These are phyloP conservation scores for Ligustrum vulgare DNA, from an alignment of 257 asterid species.

Conservation along the genomic window DNA sequence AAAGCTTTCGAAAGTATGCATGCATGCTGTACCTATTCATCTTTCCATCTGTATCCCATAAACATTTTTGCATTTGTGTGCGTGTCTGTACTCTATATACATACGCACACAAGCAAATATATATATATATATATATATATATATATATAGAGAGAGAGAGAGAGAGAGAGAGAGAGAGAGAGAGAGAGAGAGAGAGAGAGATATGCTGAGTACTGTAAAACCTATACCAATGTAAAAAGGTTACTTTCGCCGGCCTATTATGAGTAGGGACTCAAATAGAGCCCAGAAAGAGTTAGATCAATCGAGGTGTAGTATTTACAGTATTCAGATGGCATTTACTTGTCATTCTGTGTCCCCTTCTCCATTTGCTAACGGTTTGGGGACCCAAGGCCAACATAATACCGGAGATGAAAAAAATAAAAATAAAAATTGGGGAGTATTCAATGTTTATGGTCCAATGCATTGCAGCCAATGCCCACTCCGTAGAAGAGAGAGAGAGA, in stretches of 20 bases:
- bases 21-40: not conserved
- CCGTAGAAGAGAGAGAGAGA: not conserved
- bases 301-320: not conserved
- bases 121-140: no score
- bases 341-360: conserved; percentile 27
- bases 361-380: conserved; percentile 26
- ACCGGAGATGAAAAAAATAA: not conserved
- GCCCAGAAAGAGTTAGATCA: not conserved
- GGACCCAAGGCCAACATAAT: not conserved
- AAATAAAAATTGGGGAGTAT: no score
- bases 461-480: conserved; percentile 1
- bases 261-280: conserved; percentile 9
- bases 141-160: no score
- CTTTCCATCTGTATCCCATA: not conserved
- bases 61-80: not conserved
- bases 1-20: not conserved
- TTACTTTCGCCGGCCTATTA: not conserved
- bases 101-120: not conserved
- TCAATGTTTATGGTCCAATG: not conserved
- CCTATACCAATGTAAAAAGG: conserved; percentile 4
- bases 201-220: not conserved
- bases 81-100: not conserved
- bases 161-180: not conserved
- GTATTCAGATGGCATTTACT: conserved; percentile 19
- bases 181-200: not conserved